Percentiles rank a stretch among this genome's conserved stretches.
These are phyloP conservation scores for Punica granatum DNA, from an alignment of 345 rosid species.

Conservation along the genomic window DNA sequence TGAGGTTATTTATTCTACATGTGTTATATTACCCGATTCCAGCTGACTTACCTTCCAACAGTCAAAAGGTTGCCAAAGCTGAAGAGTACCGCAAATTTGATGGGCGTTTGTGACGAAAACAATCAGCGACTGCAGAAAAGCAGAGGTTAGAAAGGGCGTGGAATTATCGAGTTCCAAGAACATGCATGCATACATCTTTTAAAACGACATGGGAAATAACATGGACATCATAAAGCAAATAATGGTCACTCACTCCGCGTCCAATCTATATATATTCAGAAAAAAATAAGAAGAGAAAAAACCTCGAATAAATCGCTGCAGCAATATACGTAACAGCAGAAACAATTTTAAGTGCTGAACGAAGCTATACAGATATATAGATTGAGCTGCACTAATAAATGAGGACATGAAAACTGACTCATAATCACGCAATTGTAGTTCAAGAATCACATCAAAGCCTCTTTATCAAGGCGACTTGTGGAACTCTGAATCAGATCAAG, in stretches of 20 bases:
- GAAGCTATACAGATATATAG: too few relatives aligned
- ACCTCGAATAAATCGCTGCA: too few relatives aligned
- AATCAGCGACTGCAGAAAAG: constrained; percentile 60
- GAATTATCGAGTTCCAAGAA: constrained; percentile 3
- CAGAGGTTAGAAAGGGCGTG: constrained; percentile 14
- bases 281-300: too few relatives aligned
- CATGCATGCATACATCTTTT: not conserved
- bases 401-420: not conserved
- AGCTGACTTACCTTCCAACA: constrained; percentile 68
- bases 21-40: not conserved
- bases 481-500: not conserved
- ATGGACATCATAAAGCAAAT: not conserved
- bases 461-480: not conserved
- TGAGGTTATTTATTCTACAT: not conserved
- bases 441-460: not conserved
- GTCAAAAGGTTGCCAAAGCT: constrained; percentile 84
- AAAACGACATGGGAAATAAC: not conserved
- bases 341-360: not conserved
- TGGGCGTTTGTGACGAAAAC: constrained; percentile 70
- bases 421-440: not conserved
- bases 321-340: not conserved
- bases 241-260: too few relatives aligned
- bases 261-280: too few relatives aligned
- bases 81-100: constrained; percentile 85
- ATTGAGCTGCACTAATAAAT: too few relatives aligned